Conservation (phyloP, 257 asterid species). For the Echites panduratus region DNA sequence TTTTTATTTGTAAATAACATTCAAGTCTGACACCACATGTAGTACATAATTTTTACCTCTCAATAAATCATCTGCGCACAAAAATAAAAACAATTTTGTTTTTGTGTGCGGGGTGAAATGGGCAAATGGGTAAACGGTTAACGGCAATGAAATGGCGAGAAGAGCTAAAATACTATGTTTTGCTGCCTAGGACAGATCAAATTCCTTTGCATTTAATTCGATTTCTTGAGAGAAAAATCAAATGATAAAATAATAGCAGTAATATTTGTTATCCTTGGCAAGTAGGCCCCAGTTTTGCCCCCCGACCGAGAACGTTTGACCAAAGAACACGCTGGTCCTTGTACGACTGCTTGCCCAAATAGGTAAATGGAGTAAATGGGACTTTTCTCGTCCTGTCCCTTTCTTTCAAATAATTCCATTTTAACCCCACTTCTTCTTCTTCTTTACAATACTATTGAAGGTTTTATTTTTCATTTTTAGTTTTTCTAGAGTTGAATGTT, state of each 20-base stretch:
- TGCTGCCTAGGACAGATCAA: background rate
- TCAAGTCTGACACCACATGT: too few species aligned
- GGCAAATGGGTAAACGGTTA: too few species aligned
- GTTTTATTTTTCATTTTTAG: too few species aligned
- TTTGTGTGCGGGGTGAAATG: too few species aligned
- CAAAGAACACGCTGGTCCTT: background rate
- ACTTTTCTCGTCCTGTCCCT: conserved; percentile 3
- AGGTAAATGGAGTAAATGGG: background rate
- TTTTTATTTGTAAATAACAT: too few species aligned
- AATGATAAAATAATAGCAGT: background rate
- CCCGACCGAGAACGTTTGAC: background rate
- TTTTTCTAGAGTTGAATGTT: too few species aligned
- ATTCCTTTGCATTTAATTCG: conserved; percentile 3
- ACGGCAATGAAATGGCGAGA: background rate
- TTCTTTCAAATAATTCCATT: conserved; percentile 7
- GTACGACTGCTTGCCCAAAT: background rate
- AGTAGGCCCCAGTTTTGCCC: background rate
- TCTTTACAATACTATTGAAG: too few species aligned
- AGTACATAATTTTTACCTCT: too few species aligned
- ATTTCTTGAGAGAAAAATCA: background rate
- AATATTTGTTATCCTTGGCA: background rate
- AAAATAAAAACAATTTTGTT: too few species aligned
- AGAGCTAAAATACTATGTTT: background rate
- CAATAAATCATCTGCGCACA: too few species aligned
- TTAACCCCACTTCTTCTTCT: background rate